Evolutionary conservation across 495 filamentous ascomycete species (phyloP).

Genomic region (Aspergillus avenaceus): DNA sequence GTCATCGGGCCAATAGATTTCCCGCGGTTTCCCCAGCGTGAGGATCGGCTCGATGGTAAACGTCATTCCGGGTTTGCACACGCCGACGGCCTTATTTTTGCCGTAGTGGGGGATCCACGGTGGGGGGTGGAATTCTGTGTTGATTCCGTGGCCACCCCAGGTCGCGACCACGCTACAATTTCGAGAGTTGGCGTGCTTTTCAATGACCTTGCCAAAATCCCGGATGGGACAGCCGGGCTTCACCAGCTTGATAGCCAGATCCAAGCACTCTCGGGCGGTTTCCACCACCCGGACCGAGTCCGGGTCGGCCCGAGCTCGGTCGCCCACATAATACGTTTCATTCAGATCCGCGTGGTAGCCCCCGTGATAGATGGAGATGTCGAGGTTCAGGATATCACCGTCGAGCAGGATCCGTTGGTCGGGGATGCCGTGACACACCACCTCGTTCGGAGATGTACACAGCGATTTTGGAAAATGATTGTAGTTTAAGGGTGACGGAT

Average conservation of each 20-base stretch:
- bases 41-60: constrained; percentile 77
- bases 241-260: constrained; percentile 62
- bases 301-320: constrained; percentile 56
- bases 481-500: constrained; percentile 82
- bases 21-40: constrained; percentile 57
- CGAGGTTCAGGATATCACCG: constrained; percentile 70
- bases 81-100: constrained; percentile 68
- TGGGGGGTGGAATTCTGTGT: constrained; percentile 62
- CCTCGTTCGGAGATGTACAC: constrained; percentile 76
- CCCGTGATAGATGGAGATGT: constrained; percentile 66
- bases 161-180: constrained; percentile 61
- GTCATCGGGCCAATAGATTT: constrained; percentile 69
- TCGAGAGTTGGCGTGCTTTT: constrained; percentile 61
- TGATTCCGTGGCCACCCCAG: constrained; percentile 71
- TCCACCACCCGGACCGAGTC: constrained; percentile 65
- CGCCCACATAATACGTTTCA: constrained; percentile 71
- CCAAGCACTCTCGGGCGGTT: constrained; percentile 59
- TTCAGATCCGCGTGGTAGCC: constrained; percentile 71
- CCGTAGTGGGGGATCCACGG: constrained; percentile 71
- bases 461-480: constrained; percentile 81
- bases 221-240: constrained; percentile 67
- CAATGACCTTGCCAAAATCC: constrained; percentile 65
- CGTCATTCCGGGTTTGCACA: constrained; percentile 67
- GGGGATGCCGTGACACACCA: constrained; percentile 75
- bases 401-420: constrained; percentile 60